Percentiles rank a stretch among this genome's conserved stretches.
phyloP scores from a whole-genome alignment of 106 monocot genomes.

The Apostasia shenzhenica region DNA sequence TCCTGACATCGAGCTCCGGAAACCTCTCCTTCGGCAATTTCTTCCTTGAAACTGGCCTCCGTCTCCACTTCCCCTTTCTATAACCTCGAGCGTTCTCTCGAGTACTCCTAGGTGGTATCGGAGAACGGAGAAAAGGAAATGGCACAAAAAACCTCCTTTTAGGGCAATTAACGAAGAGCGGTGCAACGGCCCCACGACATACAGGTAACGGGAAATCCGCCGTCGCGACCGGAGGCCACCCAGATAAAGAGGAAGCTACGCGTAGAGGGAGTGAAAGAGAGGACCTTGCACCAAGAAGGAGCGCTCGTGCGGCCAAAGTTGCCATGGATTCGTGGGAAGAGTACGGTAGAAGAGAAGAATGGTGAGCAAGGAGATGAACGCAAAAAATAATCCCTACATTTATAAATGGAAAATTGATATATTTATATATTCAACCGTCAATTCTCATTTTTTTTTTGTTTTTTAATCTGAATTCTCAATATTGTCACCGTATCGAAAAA shows the following conservation, averaged over 20 bases:
- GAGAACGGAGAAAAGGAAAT: background rate
- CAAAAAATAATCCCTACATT: too few species aligned
- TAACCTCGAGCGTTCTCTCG: conserved; percentile 12
- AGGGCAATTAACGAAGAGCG: conserved; percentile 3
- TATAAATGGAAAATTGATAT: too few species aligned
- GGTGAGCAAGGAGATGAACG: too few species aligned
- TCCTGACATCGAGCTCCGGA: conserved; percentile 4
- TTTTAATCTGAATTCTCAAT: too few species aligned
- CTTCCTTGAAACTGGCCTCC: conserved; percentile 12
- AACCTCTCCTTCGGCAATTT: background rate
- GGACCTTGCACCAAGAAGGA: background rate
- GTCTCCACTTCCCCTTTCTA: conserved; percentile 15
- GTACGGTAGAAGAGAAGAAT: background rate
- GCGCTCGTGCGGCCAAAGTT: background rate
- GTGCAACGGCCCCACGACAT: background rate
- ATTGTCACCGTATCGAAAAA: too few species aligned
- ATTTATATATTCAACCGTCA: too few species aligned
- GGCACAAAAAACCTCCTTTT: background rate
- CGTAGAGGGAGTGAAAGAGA: background rate
- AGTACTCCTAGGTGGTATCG: background rate
- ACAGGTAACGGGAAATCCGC: background rate
- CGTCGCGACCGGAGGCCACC: background rate
- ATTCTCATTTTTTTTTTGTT: too few species aligned
- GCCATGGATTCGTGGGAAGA: conserved; percentile 6
- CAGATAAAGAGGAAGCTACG: background rate